phyloP scores from a whole-genome alignment of 1,284 basidiomycete species.

The Meira nashicola region DNA sequence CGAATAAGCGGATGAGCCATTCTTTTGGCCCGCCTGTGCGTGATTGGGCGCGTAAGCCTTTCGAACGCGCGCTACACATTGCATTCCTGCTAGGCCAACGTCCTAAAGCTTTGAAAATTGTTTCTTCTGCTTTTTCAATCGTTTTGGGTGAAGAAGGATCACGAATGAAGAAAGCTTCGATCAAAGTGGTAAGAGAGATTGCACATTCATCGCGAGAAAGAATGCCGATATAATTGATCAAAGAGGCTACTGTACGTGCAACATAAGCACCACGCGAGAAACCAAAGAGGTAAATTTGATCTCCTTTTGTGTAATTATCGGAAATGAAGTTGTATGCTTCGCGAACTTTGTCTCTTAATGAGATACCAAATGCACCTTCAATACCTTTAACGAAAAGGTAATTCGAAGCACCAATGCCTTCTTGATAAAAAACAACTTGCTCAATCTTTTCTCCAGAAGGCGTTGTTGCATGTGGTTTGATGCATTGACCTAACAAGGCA shows the following conservation, averaged over 20 bases:
- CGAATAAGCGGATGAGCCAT: too few species aligned
- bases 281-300: conserved; percentile 55
- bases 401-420: conserved; percentile 26
- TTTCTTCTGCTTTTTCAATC: conserved; percentile 22
- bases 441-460: too few species aligned
- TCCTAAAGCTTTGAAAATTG: conserved; percentile 18
- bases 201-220: conserved; percentile 55
- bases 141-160: conserved; percentile 27
- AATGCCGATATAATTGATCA: conserved; percentile 63
- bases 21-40: too few species aligned
- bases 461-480: conserved; percentile 7
- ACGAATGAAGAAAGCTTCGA: conserved; percentile 30
- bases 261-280: conserved; percentile 63
- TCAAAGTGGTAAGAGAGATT: conserved; percentile 29
- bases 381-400: conserved; percentile 18
- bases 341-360: conserved; percentile 36
- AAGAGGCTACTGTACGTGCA: conserved; percentile 63
- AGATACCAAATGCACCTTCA: conserved; percentile 20
- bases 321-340: conserved; percentile 65
- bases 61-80: conserved; percentile 18
- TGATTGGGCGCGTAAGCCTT: background rate
- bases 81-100: conserved; percentile 24
- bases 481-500: conserved; percentile 30
- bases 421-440: conserved; percentile 34
- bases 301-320: conserved; percentile 56